phyloP scores from a whole-genome alignment of 257 asterid genomes.

The Fraxinus quadrangulata region DNA sequence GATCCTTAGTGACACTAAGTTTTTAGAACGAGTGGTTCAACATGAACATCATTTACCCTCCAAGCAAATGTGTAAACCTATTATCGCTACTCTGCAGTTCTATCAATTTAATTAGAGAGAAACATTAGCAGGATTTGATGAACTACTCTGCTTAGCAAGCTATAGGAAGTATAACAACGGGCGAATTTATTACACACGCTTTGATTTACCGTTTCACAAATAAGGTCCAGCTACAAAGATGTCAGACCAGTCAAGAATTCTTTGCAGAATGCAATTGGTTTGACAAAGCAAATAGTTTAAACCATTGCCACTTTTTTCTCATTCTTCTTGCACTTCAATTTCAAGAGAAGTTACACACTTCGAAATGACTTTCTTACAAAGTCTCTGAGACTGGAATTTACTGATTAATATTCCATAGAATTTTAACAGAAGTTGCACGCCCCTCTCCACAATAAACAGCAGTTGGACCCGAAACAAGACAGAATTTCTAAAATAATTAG shows the following conservation, averaged over 20 bases:
- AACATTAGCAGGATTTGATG: constrained; percentile 8
- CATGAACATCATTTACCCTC: background rate
- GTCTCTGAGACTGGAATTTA: constrained; percentile 13
- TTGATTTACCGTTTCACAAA: background rate
- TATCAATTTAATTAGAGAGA: background rate
- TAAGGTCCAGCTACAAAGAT: background rate
- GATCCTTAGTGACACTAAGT: no score
- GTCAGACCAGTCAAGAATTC: background rate
- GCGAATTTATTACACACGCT: constrained; percentile 1
- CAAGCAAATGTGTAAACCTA: background rate
- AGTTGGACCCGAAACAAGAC: constrained; percentile 1
- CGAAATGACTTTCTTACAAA: background rate
- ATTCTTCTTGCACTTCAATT: background rate
- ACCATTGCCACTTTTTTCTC: background rate
- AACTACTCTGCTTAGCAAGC: constrained; percentile 8
- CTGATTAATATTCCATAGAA: background rate
- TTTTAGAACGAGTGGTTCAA: no score
- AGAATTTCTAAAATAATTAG: constrained; percentile 4
- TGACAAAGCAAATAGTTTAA: background rate
- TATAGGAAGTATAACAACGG: background rate
- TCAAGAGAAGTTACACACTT: background rate
- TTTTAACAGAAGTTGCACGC: background rate
- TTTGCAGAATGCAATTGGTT: background rate
- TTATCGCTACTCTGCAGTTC: background rate
- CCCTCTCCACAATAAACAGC: constrained; percentile 11